Evolutionary conservation across 345 rosid species (phyloP), one percentile per base, ranked within the genome.

Genomic region (Pistacia integerrima): DNA sequence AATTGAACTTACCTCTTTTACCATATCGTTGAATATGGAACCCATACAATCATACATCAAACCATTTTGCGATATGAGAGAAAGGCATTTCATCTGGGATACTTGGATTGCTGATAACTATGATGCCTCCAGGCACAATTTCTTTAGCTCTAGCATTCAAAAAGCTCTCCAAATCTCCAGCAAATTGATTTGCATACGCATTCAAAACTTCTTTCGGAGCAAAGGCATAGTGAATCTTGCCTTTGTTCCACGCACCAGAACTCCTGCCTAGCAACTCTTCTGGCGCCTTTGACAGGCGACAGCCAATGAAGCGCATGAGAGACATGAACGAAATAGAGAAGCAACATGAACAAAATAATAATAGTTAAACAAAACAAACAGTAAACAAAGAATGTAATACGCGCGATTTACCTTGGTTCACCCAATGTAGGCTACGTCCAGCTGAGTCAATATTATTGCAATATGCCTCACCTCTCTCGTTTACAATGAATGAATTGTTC

Each of bases 71-170:
- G 7, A 70, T 67, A 4, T 17, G 36, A 28, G 69, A 67, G 11
- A 62, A 64, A 58, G 82, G 82, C 64, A 83, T 79, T 14, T 67
- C 81, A 48, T 79, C 76, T 4, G 85, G 83, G 73, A 65, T 74
- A 11, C 83, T 72, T 1, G 74, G 79, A 73, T 56, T 36, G 68
- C 74, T 69, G 25, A 84, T 30, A 8, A 81, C 58, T 10, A 81
- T 35, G 77, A 78, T 67, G 41, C 84, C 83, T 12, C 83, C 79
- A 20, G 28, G n/a, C 44, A 79, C 85, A 35, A 79, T 36, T 36
- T 80, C 84, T 33, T 75, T 61, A 9, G 74, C 76, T 28, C 82
- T 78, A 0, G 78, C 77, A 67, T 57, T 14, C 60, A 81, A 11
- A 70, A 84, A 78, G 3, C 25, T 46, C 13, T 44, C 78, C 41